Evolutionary conservation across 2,329 filamentous ascomycete genomes (phyloP).

Genomic region (Diplodia intermedia): DNA sequence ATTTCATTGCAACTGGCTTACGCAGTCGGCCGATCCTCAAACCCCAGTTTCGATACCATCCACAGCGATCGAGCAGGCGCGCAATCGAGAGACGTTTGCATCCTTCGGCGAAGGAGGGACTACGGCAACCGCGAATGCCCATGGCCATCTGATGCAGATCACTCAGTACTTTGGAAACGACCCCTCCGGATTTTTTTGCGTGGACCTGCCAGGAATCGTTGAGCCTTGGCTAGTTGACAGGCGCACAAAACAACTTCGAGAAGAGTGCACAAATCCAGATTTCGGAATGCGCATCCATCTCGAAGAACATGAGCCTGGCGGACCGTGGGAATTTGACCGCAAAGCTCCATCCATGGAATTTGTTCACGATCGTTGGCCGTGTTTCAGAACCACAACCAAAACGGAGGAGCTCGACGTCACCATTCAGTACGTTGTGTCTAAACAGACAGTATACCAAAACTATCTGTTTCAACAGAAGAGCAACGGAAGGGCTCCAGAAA

Average conservation of each 20-base stretch:
- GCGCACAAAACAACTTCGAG: background rate
- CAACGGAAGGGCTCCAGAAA: too few relatives aligned
- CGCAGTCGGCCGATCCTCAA: too few relatives aligned
- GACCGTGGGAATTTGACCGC: background rate
- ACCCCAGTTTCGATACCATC: too few relatives aligned
- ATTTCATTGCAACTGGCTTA: too few relatives aligned
- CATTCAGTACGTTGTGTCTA: background rate
- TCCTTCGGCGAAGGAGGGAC: background rate
- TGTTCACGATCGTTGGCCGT: background rate
- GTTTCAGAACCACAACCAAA: background rate
- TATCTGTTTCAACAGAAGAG: too few relatives aligned
- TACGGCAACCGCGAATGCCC: background rate
- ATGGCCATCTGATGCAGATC: background rate
- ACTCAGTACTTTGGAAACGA: background rate
- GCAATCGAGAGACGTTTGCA: background rate
- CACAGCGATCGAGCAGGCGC: too few relatives aligned
- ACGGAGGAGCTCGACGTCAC: background rate
- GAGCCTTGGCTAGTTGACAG: background rate
- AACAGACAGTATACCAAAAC: too few relatives aligned
- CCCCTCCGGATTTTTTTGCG: background rate
- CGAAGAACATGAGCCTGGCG: too few relatives aligned
- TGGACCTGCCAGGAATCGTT: background rate
- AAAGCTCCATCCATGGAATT: background rate
- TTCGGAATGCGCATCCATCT: too few relatives aligned
- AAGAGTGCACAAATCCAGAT: background rate